Evolutionary conservation across 2,329 filamentous ascomycete genomes (phyloP).

Genomic region (Gnomoniopsis smithogilvyi): DNA sequence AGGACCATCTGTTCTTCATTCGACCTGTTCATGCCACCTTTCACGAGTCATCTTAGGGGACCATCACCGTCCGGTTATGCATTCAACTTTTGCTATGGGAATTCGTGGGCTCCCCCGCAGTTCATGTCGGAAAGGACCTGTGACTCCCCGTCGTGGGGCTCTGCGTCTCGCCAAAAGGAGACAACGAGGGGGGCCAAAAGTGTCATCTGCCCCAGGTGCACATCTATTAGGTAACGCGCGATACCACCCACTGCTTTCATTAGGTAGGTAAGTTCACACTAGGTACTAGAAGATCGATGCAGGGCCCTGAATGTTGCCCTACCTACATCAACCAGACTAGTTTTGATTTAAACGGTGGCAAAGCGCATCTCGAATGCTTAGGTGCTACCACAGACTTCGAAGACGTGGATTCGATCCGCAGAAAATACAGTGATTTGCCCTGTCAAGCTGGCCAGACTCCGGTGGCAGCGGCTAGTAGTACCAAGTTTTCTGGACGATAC

Average conservation of each 20-base stretch:
- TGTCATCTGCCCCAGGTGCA: constrained; percentile 4
- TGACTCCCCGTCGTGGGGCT: neutral
- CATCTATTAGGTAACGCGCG: neutral
- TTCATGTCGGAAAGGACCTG: neutral
- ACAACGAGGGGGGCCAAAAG: neutral
- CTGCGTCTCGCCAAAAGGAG: neutral
- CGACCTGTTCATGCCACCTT: neutral
- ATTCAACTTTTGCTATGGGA: neutral
- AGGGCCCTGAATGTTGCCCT: neutral
- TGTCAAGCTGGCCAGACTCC: too few species aligned
- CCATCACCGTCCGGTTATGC: neutral
- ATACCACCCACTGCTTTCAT: neutral
- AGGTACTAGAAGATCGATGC: neutral
- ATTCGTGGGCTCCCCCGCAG: neutral
- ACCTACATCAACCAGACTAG: neutral
- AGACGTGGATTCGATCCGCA: too few species aligned
- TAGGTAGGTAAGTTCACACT: neutral
- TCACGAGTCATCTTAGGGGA: neutral
- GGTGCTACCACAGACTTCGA: neutral
- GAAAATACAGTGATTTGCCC: too few species aligned
- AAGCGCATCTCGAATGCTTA: neutral
- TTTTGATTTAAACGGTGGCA: neutral
- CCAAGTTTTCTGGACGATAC: neutral
- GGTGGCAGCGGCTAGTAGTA: neutral
- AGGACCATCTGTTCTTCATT: constrained; percentile 2